phyloP scores from a whole-genome alignment of 1,284 basidiomycete species.

The Vanrija sp. region DNA sequence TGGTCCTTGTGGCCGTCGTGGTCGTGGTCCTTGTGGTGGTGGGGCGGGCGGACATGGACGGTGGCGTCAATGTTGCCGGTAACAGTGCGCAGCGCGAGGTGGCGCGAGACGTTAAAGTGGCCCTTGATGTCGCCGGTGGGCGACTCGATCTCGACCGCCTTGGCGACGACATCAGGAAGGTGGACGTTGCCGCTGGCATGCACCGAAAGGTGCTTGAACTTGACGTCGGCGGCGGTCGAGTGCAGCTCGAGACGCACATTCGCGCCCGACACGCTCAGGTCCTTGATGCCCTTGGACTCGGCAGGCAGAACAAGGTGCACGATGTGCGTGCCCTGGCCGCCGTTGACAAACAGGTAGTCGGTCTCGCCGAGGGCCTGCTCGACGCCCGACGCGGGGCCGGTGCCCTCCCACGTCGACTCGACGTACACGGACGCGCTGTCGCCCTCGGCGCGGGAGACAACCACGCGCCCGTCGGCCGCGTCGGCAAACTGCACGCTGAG shows the following conservation, averaged over 20 bases:
- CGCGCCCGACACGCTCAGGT: slow-evolving; percentile 12
- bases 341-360: slow-evolving; percentile 14
- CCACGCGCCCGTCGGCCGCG: slow-evolving; percentile 12
- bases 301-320: slow-evolving; percentile 25
- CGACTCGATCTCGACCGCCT: slow-evolving; percentile 12
- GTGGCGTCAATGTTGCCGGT: slow-evolving; percentile 31
- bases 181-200: slow-evolving; percentile 15
- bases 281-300: slow-evolving; percentile 6
- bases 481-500: slow-evolving; percentile 15
- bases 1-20: slow-evolving; percentile 9
- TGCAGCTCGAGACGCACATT: slow-evolving; percentile 17
- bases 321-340: slow-evolving; percentile 7
- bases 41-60: slow-evolving; percentile 20
- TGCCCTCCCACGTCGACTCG: slow-evolving; percentile 15
- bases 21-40: slow-evolving; percentile 5
- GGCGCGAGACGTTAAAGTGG: slow-evolving; percentile 29
- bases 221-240: slow-evolving; percentile 16
- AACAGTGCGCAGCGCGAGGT: slow-evolving; percentile 23
- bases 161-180: slow-evolving; percentile 8
- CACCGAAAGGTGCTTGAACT: slow-evolving; percentile 16
- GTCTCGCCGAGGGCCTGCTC: slow-evolving; percentile 8
- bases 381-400: background rate
- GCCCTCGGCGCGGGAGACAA: slow-evolving; percentile 18
- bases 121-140: slow-evolving; percentile 24
- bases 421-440: slow-evolving; percentile 15